Conservation (phyloP, 2,329 filamentous ascomycete genomes). For the Penicillium freii region DNA sequence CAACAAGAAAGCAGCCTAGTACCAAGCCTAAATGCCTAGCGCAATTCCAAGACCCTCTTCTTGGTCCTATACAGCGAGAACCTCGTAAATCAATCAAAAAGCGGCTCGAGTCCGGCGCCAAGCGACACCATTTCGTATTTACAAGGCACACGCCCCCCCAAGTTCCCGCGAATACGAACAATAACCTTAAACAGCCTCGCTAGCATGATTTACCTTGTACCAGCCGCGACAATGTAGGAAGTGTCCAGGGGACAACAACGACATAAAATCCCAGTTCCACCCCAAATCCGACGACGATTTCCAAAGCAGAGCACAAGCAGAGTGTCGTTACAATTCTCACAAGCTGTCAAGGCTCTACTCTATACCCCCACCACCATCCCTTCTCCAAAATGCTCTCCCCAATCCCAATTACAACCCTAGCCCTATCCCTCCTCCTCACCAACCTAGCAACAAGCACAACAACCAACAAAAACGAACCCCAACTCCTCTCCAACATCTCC, state of each 20-base stretch:
- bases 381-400: constrained; percentile 2
- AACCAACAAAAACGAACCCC: constrained; percentile 6
- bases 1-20: background rate
- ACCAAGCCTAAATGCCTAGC: background rate
- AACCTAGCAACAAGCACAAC: background rate
- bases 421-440: background rate
- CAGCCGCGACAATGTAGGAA: background rate
- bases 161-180: background rate
- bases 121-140: constrained; percentile 19
- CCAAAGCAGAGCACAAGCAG: background rate
- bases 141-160: background rate
- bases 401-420: background rate
- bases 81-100: background rate
- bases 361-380: background rate
- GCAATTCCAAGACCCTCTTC: background rate
- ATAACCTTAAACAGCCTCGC: background rate
- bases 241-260: background rate
- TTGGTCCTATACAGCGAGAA: background rate
- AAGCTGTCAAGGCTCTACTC: background rate
- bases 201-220: background rate
- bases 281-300: background rate
- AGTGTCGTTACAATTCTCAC: no score
- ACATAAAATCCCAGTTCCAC: background rate
- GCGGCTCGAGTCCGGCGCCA: constrained; percentile 17
- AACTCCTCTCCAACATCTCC: constrained; percentile 12